A percentile compares a stretch with the other conserved stretches of the same genome.
Conservation (phyloP, 1,284 basidiomycete species). For the Microbotryum saponariae region DNA sequence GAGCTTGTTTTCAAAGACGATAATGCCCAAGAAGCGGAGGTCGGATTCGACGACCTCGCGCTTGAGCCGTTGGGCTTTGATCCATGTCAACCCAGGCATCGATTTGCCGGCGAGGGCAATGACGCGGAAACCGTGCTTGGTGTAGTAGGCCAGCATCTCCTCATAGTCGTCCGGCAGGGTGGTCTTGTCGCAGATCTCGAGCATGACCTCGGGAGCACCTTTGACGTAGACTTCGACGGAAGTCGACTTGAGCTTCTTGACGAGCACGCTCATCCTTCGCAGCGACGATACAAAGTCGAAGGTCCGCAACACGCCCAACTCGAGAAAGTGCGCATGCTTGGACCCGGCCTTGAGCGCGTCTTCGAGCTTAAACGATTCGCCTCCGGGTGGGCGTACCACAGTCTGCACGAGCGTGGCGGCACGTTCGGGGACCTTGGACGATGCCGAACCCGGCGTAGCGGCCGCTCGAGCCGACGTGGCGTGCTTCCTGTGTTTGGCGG, state of each 20-base stretch:
- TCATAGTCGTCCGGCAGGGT: conserved; percentile 95
- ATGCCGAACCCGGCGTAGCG: conserved; percentile 42
- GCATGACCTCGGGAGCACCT: conserved; percentile 96
- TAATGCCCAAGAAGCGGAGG: conserved; percentile 84
- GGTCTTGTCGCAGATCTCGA: conserved; percentile 80
- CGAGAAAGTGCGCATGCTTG: conserved; percentile 88
- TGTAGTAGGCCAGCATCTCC: conserved; percentile 93
- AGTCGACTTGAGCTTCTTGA: conserved; percentile 84
- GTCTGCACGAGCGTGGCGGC: conserved; percentile 91
- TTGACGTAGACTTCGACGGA: conserved; percentile 99
- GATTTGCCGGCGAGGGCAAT: conserved; percentile 97
- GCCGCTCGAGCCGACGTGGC: no score
- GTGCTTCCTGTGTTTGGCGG: conserved; percentile 39
- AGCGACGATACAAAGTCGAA: conserved; percentile 95
- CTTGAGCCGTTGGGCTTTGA: conserved; percentile 94
- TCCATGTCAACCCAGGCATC: conserved; percentile 87
- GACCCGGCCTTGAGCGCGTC: conserved; percentile 77
- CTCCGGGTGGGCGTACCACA: conserved; percentile 90
- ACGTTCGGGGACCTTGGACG: conserved; percentile 50
- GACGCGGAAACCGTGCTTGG: conserved; percentile 91
- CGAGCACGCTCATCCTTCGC: conserved; percentile 93
- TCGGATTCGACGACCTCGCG: conserved; percentile 93
- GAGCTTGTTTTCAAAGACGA: conserved; percentile 98
- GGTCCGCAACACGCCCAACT: conserved; percentile 88
- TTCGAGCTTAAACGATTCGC: conserved; percentile 77